Evolutionary conservation across 2,329 filamentous ascomycete species (phyloP), one percentile per base, ranked within the genome.

Genomic region (Alternaria sp.): DNA sequence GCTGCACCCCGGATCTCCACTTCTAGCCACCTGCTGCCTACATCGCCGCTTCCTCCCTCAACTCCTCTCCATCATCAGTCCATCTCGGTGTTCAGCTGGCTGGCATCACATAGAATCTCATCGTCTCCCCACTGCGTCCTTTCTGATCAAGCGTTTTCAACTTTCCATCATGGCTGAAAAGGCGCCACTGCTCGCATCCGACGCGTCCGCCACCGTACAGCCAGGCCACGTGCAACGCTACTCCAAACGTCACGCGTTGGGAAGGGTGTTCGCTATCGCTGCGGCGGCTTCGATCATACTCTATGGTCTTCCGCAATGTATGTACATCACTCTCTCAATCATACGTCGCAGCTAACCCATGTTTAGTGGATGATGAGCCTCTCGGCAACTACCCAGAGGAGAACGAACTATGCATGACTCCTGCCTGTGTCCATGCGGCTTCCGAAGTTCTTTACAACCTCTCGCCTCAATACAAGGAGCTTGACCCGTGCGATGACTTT

Each of bases 401-500:
- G 34, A 56, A 54, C 22, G 67, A 73, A 49, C 45, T 72, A 20
- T 90, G 88, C 72, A 73, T 84, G 49, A 86, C 87, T 10, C 84
- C 87, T 43, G 85, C 85, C 62, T 91, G 88, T 73, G 81, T 90
- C 12, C 86, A 89, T 68, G 88, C 87, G 12, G 84, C 88, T 5
- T 88, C 87, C 12, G 84, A 86, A 64, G 84, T 90, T 40, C 81
- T 90, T 9, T 85, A 87, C 64, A 89, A 87, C 60, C 78, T 90
- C 14, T 85, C 87, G 16, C 85, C 87, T 8, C 80, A 88, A 52
- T 89, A 90, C 75, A 81, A 85, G 60, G 77, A 86, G 3, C 80
- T 92, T 40, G 88, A 92, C 71, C 86, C 90, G 2, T 92, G 90
- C 68, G 85, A 82, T n/a, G 79, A 91, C 70, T 92, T 92, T 61